A percentile compares a stretch with the other conserved stretches of the same genome.
Evolutionary conservation across 2,329 filamentous ascomycete species (phyloP).

Genomic region (Fusarium sp.): DNA sequence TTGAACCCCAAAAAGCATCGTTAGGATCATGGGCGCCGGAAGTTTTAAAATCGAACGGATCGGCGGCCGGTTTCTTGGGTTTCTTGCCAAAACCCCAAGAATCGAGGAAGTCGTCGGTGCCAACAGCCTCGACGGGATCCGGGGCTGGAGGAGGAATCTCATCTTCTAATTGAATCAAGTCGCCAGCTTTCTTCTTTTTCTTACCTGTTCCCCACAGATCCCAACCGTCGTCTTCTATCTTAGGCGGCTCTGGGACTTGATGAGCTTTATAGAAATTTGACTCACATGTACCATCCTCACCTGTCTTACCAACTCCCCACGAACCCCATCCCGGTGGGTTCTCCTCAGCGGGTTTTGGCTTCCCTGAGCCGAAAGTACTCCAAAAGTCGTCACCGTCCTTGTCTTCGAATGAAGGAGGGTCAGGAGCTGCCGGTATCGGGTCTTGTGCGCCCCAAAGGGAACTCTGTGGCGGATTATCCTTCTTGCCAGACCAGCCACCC

Average conservation of each 20-base stretch:
- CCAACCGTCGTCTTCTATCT: slow-evolving; percentile 41
- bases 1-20: slow-evolving; percentile 54
- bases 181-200: slow-evolving; percentile 53
- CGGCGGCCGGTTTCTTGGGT: slow-evolving; percentile 49
- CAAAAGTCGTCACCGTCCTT: slow-evolving; percentile 46
- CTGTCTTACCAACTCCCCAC: slow-evolving; percentile 38
- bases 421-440: slow-evolving; percentile 35
- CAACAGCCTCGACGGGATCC: slow-evolving; percentile 49
- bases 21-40: slow-evolving; percentile 58
- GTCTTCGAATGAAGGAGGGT: slow-evolving; percentile 32
- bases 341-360: slow-evolving; percentile 41
- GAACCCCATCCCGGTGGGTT: slow-evolving; percentile 38
- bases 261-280: slow-evolving; percentile 27
- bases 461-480: slow-evolving; percentile 44
- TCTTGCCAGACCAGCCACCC: slow-evolving; percentile 48
- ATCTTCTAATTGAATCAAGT: slow-evolving; percentile 53
- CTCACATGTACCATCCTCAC: slow-evolving; percentile 41
- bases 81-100: slow-evolving; percentile 68
- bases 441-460: slow-evolving; percentile 42
- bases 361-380: slow-evolving; percentile 39
- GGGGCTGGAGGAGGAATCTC: slow-evolving; percentile 46
- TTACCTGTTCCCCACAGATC: slow-evolving; percentile 48
- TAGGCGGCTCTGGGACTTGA: slow-evolving; percentile 19
- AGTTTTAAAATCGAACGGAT: slow-evolving; percentile 52
- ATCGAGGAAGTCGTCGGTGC: slow-evolving; percentile 65